Conservation (phyloP, 768 basidiomycete species). For the Serendipita vermifera region DNA sequence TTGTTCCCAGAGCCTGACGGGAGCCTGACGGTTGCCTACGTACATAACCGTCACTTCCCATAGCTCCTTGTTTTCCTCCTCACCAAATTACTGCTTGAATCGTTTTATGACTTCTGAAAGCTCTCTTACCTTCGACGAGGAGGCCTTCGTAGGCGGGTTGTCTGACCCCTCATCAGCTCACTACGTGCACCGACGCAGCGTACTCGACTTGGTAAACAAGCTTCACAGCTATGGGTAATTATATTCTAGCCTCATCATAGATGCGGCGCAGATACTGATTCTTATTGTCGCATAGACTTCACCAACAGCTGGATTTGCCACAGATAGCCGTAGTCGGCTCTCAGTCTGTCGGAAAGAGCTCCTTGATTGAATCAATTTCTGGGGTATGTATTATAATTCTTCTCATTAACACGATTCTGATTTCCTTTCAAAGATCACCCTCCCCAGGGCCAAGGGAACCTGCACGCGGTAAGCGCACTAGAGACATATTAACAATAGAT, state of each 20-base stretch:
- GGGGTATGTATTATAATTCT: neutral
- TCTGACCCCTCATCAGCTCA: neutral
- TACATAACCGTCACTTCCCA: too few species aligned
- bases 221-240: conserved; percentile 49
- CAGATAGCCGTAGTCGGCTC: conserved; percentile 63
- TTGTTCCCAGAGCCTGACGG: too few species aligned
- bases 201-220: conserved; percentile 49
- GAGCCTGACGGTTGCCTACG: too few species aligned
- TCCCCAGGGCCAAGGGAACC: conserved; percentile 9
- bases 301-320: conserved; percentile 58
- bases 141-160: neutral
- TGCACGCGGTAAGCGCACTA: conserved; percentile 7
- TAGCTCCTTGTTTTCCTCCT: too few species aligned
- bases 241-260: too few species aligned
- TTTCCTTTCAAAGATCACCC: neutral
- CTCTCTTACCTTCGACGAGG: too few species aligned
- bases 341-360: conserved; percentile 66
- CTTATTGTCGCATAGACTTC: conserved; percentile 31
- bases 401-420: neutral
- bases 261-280: neutral
- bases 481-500: too few species aligned
- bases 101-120: too few species aligned
- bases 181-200: conserved; percentile 25
- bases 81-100: too few species aligned
- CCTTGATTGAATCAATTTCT: conserved; percentile 63